Base-by-base conservation (phyloP, 2,329 filamentous ascomycete species). In the Dothideomycetes sp. region DNA sequence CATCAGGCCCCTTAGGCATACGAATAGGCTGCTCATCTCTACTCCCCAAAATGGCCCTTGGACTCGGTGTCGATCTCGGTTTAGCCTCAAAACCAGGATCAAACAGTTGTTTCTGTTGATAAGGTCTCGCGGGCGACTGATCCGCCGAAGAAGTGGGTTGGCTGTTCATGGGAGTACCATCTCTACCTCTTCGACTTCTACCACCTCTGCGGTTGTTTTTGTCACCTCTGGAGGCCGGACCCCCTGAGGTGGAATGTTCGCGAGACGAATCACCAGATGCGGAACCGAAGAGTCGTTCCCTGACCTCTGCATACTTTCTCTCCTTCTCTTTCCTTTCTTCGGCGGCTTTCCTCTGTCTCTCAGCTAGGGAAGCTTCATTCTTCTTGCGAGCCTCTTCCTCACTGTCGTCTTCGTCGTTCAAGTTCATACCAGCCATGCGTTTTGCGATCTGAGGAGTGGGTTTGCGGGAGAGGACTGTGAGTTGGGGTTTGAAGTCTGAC, bases 321-420 rank as follows among this genome's bases (percentile, higher is more conserved):
- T 94, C 84, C 66, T 91, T 94, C 64, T 94, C 87, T 56, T 93
- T 87, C 8, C 79, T 75, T 52, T 94, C 85, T 34, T 75, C 73
- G 57, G 86, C 78, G 39, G 88, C 84, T 55, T 82, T 82, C 17
- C 78, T 75, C 47, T 83, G 78, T 23, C 87, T 74, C 64, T 94
- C 82, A 52, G 89, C 84, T 3, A 81, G 74, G 0, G 77, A 82
- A 30, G 77, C 74, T 51, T 78, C 77, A 15, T 71, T 67, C 47
- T 76, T 74, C 56, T 75, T 78, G 40, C 67, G 63, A 34, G 66
- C 62, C 41, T 78, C 74, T 18, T 80, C 75, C 39, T 82, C 76
- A 18, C 78, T 82, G 29, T 84, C 80, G 9, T 80, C 78, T 20
- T 62, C 64, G 34, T 69, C 62, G 23, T 71, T 65, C 11, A 67